Evolutionary conservation across 495 filamentous ascomycete genomes (phyloP).

Genomic region (Penicillium angulare): DNA sequence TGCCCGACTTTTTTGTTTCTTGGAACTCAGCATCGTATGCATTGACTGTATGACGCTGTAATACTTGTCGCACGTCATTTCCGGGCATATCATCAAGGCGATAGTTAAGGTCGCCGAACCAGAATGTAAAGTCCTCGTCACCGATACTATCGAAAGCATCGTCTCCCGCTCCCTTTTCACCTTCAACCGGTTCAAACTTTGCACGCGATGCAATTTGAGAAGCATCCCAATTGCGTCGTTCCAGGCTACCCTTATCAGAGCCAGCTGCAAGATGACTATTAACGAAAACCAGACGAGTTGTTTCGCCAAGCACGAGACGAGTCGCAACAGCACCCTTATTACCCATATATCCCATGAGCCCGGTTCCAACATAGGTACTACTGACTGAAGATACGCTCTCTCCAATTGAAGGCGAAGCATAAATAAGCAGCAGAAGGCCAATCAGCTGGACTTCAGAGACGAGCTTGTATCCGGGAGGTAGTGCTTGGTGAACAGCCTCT

Average conservation of each 20-base stretch:
- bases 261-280: slow-evolving; percentile 91
- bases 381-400: slow-evolving; percentile 73
- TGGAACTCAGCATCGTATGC: slow-evolving; percentile 58
- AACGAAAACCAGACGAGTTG: slow-evolving; percentile 81
- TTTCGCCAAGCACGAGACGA: slow-evolving; percentile 84
- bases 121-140: slow-evolving; percentile 89
- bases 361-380: slow-evolving; percentile 77
- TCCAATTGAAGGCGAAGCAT: slow-evolving; percentile 71
- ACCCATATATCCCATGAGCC: slow-evolving; percentile 86
- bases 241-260: slow-evolving; percentile 69
- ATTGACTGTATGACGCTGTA: slow-evolving; percentile 77
- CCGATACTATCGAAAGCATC: slow-evolving; percentile 67
- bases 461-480: slow-evolving; percentile 74
- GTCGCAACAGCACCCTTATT: slow-evolving; percentile 91
- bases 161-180: slow-evolving; percentile 49
- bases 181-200: slow-evolving; percentile 67
- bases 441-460: slow-evolving; percentile 82
- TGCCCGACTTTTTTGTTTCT: slow-evolving; percentile 30
- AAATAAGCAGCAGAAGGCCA: slow-evolving; percentile 82
- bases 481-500: slow-evolving; percentile 60
- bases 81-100: slow-evolving; percentile 84
- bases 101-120: slow-evolving; percentile 98
- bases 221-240: slow-evolving; percentile 88
- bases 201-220: slow-evolving; percentile 71
- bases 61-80: slow-evolving; percentile 81